Conservation (phyloP, 2,329 filamentous ascomycete species). For the Capronia epimyces region DNA sequence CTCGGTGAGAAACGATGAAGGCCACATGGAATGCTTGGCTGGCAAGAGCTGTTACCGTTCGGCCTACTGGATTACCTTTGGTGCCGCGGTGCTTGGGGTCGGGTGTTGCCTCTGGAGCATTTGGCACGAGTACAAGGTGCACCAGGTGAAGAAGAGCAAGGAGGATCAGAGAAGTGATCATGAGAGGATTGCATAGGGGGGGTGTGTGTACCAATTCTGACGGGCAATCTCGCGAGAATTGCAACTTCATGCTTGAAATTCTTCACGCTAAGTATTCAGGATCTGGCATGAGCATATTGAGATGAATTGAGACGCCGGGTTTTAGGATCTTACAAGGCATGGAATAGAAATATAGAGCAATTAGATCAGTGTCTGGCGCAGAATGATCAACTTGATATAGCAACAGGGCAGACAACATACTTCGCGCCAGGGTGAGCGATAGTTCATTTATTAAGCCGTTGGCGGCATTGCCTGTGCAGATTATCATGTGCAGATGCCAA, state of each 20-base stretch:
- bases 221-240: too few species aligned
- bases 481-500: too few species aligned
- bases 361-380: not conserved
- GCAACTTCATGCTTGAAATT: not conserved
- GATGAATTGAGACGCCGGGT: not conserved
- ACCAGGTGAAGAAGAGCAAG: conserved; percentile 19
- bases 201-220: too few species aligned
- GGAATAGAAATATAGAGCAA: not conserved
- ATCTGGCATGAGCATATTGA: conserved; percentile 3
- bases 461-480: too few species aligned
- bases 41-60: conserved; percentile 74
- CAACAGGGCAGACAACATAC: too few species aligned
- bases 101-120: conserved; percentile 34
- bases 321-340: not conserved
- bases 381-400: too few species aligned
- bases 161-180: conserved; percentile 15
- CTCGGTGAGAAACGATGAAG: conserved; percentile 59
- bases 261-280: not conserved
- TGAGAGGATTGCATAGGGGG: conserved; percentile 14
- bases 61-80: conserved; percentile 69
- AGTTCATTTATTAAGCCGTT: too few species aligned
- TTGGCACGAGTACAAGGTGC: conserved; percentile 36
- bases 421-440: too few species aligned
- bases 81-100: conserved; percentile 19
- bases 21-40: conserved; percentile 68